phyloP scores from a whole-genome alignment of 306 rosid species.

The Lithocarpus polystachyus region DNA sequence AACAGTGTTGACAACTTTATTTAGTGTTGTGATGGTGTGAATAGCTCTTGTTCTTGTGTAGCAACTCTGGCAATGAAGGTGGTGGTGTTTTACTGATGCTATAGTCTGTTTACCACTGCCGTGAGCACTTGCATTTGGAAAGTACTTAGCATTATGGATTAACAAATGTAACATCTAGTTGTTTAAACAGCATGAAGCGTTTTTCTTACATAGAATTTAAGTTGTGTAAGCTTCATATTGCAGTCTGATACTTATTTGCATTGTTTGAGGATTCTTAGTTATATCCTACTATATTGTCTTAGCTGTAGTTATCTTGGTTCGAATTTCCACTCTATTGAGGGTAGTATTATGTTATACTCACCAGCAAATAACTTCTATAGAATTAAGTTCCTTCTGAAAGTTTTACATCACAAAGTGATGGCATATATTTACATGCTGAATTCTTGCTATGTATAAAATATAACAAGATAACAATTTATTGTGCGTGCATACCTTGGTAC shows the following conservation, averaged over 20 bases:
- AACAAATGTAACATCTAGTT: not conserved
- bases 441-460: not conserved
- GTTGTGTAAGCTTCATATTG: not conserved
- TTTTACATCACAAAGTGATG: not conserved
- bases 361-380: not conserved
- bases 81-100: not conserved
- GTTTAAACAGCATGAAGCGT: not conserved
- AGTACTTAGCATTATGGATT: not conserved
- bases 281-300: not conserved
- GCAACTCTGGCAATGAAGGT: not conserved
- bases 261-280: not conserved
- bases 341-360: slow-evolving; percentile 3
- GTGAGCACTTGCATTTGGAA: not conserved
- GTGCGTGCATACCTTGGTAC: not conserved
- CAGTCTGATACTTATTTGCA: not conserved
- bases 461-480: not conserved
- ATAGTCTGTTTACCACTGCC: not conserved
- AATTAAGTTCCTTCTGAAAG: not conserved
- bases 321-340: not conserved
- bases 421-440: not conserved
- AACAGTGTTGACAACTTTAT: not conserved
- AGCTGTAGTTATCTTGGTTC: not conserved
- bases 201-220: not conserved
- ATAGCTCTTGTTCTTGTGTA: not conserved
- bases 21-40: not conserved